phyloP scores from a whole-genome alignment of 2,329 filamentous ascomycete species.

The Colletotrichum liaoningense region DNA sequence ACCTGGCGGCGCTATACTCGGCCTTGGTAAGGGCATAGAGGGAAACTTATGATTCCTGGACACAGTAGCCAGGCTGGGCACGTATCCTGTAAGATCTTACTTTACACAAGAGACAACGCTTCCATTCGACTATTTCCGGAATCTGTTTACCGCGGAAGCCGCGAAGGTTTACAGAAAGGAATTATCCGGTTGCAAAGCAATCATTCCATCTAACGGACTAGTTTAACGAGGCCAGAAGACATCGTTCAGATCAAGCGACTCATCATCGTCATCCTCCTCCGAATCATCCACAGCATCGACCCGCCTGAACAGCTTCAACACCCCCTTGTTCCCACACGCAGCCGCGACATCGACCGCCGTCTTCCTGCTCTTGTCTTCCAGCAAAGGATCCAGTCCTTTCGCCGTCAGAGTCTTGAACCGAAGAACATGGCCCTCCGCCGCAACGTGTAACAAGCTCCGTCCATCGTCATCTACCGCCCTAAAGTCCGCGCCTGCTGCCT shows the following conservation, averaged over 20 bases:
- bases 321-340: conserved; percentile 40
- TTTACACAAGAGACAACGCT: too few species aligned
- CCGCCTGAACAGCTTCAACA: conserved; percentile 44
- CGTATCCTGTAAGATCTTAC: too few species aligned
- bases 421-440: conserved; percentile 34
- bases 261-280: neutral
- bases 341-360: conserved; percentile 49
- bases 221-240: neutral
- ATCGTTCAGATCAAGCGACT: neutral
- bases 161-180: neutral
- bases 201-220: too few species aligned
- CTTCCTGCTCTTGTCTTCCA: conserved; percentile 43
- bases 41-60: neutral
- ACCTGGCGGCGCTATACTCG: neutral
- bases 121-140: too few species aligned
- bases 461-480: conserved; percentile 40
- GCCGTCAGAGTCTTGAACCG: conserved; percentile 42
- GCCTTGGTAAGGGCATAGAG: neutral
- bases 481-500: conserved; percentile 42
- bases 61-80: too few species aligned
- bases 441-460: conserved; percentile 45
- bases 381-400: conserved; percentile 43
- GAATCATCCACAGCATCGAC: neutral
- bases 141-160: neutral
- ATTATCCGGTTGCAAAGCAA: too few species aligned